phyloP scores from a whole-genome alignment of 768 basidiomycete genomes.

The Serendipita sp. region DNA sequence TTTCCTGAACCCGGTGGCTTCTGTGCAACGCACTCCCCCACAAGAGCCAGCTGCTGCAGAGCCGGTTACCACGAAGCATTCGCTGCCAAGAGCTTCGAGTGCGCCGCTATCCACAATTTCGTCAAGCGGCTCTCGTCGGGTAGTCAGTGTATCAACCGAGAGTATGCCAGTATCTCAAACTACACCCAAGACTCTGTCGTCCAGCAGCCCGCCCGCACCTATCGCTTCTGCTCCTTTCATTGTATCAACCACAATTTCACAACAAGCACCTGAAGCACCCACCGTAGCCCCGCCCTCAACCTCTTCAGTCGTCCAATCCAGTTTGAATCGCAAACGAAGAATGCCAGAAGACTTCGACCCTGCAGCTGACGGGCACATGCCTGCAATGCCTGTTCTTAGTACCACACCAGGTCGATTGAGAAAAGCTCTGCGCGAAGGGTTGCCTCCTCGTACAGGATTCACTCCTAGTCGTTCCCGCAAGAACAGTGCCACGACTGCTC shows the following conservation, averaged over 20 bases:
- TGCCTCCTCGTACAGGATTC: neutral
- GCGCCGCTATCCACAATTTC: neutral
- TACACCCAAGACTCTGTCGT: neutral
- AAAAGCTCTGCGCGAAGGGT: slow-evolving; percentile 3
- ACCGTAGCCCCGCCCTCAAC: neutral
- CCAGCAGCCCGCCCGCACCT: neutral
- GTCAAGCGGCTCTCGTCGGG: neutral
- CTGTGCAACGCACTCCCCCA: neutral
- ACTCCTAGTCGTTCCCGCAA: slow-evolving; percentile 4
- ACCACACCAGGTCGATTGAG: neutral
- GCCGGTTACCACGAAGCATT: neutral
- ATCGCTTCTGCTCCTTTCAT: neutral
- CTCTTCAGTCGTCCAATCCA: neutral
- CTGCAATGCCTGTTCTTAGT: slow-evolving; percentile 1
- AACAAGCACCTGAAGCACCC: neutral
- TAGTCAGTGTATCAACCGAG: neutral
- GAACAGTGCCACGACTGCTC: neutral
- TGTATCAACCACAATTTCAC: neutral
- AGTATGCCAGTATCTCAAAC: neutral
- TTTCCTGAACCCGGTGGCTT: neutral
- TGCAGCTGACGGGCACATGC: neutral
- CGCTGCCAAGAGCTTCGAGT: neutral
- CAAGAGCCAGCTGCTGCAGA: neutral
- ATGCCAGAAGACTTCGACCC: slow-evolving; percentile 5
- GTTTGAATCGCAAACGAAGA: neutral